These are phyloP conservation scores for Papiliotrema terrestris DNA, from an alignment of 1,284 basidiomycete genomes.

Conservation along the genomic window DNA sequence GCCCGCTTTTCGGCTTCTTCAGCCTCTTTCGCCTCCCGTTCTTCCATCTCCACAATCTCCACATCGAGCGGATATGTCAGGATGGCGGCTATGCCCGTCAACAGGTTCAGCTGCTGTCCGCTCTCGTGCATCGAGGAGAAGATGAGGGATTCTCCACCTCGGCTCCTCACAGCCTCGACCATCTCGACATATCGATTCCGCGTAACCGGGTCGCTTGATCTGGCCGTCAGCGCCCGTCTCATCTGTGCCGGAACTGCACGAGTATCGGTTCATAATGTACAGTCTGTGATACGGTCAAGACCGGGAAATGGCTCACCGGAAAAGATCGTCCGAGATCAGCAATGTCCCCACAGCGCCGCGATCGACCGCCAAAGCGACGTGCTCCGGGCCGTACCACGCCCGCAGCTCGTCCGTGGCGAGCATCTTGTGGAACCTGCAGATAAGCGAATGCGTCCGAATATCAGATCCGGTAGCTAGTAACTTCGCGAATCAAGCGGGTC, in stretches of 20 bases:
- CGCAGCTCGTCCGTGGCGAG: conserved; percentile 88
- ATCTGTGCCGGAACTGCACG: too few species aligned
- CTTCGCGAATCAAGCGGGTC: too few species aligned
- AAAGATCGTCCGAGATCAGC: conserved; percentile 91
- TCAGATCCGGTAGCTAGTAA: too few species aligned
- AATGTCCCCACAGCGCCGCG: conserved; percentile 92
- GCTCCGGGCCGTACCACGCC: conserved; percentile 97
- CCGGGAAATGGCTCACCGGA: conserved; percentile 59
- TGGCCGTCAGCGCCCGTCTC: conserved; percentile 25
- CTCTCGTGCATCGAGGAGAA: conserved; percentile 99
- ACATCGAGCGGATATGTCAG: conserved; percentile 94
- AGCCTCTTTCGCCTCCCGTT: conserved; percentile 63
- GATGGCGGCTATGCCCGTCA: conserved; percentile 94
- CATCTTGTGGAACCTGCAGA: conserved; percentile 91
- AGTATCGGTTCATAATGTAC: too few species aligned
- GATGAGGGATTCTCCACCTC: conserved; percentile 89
- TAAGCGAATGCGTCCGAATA: neutral
- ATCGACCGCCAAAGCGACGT: conserved; percentile 85
- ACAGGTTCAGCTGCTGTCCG: conserved; percentile 90
- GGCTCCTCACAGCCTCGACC: conserved; percentile 82
- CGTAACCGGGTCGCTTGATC: conserved; percentile 69
- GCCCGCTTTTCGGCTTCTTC: conserved; percentile 29
- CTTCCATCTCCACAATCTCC: conserved; percentile 88
- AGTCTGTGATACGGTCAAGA: neutral
- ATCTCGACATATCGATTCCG: conserved; percentile 82